These are phyloP conservation scores for Talaromyces wortmannii DNA, from an alignment of 495 filamentous ascomycete genomes.

Conservation along the genomic window DNA sequence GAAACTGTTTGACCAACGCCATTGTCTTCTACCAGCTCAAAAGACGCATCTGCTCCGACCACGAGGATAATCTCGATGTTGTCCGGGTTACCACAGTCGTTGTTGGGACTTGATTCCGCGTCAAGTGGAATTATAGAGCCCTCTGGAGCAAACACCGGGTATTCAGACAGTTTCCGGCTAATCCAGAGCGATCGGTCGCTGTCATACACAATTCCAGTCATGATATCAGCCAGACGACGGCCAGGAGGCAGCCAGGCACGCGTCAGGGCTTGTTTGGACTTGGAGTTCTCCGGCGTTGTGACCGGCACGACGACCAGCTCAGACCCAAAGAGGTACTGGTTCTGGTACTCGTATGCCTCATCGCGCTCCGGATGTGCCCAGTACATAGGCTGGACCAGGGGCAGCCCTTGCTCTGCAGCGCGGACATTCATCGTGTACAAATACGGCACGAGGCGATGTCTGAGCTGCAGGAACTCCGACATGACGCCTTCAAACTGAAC, in stretches of 20 bases:
- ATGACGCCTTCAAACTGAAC: slow-evolving; percentile 29
- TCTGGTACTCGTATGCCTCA: slow-evolving; percentile 42
- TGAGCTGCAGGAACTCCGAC: slow-evolving; percentile 35
- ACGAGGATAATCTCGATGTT: slow-evolving; percentile 40
- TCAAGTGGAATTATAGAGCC: slow-evolving; percentile 50
- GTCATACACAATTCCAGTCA: slow-evolving; percentile 44
- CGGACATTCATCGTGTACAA: slow-evolving; percentile 49
- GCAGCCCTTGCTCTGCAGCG: slow-evolving; percentile 31
- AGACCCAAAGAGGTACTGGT: slow-evolving; percentile 48
- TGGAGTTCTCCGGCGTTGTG: slow-evolving; percentile 30
- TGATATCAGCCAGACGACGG: slow-evolving; percentile 39
- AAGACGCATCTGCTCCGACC: slow-evolving; percentile 41
- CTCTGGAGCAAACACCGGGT: slow-evolving; percentile 45
- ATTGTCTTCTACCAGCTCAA: slow-evolving; percentile 33
- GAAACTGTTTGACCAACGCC: slow-evolving; percentile 7
- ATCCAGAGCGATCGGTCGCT: slow-evolving; percentile 39
- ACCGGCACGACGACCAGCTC: slow-evolving; percentile 47
- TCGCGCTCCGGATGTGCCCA: slow-evolving; percentile 42
- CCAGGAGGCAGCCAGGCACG: slow-evolving; percentile 44
- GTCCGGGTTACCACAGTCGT: slow-evolving; percentile 32
- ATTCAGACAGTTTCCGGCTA: slow-evolving; percentile 30
- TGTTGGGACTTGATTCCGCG: slow-evolving; percentile 17
- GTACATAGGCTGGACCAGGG: slow-evolving; percentile 52
- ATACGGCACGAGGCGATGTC: slow-evolving; percentile 50
- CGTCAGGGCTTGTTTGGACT: slow-evolving; percentile 27